These are phyloP conservation scores for Fomes fomentarius DNA, from an alignment of 1,284 basidiomycete species.

Conservation along the genomic window DNA sequence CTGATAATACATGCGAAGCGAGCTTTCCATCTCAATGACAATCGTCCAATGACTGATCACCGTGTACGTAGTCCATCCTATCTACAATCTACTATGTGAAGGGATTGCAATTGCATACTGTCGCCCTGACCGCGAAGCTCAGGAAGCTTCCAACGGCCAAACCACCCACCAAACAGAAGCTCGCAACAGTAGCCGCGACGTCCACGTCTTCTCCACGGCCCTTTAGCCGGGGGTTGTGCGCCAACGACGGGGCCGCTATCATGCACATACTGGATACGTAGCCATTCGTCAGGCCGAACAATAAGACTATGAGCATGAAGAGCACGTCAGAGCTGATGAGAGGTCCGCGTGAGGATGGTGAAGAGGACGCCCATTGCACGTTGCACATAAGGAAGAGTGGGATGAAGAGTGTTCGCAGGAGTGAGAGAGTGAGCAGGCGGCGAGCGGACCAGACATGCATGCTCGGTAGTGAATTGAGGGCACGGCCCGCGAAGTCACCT, in stretches of 20 bases:
- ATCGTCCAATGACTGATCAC: background rate
- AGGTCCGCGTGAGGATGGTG: conserved; percentile 36
- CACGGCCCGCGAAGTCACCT: conserved; percentile 81
- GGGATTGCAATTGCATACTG: conserved; percentile 75
- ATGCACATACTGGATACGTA: conserved; percentile 71
- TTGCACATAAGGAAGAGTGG: conserved; percentile 88
- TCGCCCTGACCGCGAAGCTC: conserved; percentile 77
- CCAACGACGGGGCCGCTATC: conserved; percentile 73
- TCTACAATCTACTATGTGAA: conserved; percentile 40
- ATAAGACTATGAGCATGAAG: conserved; percentile 75
- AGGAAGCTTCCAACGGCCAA: conserved; percentile 73
- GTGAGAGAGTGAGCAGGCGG: conserved; percentile 63
- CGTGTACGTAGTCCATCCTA: background rate
- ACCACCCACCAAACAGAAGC: conserved; percentile 80
- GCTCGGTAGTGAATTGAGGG: conserved; percentile 67
- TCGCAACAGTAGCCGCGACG: conserved; percentile 79
- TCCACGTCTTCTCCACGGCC: conserved; percentile 77
- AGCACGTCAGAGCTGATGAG: conserved; percentile 73
- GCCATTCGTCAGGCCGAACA: conserved; percentile 81
- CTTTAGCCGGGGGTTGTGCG: conserved; percentile 70
- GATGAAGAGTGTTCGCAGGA: conserved; percentile 78
- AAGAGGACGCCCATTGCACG: conserved; percentile 50
- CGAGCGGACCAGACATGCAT: conserved; percentile 70
- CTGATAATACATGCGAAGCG: background rate
- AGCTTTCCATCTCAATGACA: background rate